A percentile compares a stretch with the other conserved stretches of the same genome.
Conservation (phyloP, 2,329 filamentous ascomycete genomes). For the Phialophora tarda region DNA sequence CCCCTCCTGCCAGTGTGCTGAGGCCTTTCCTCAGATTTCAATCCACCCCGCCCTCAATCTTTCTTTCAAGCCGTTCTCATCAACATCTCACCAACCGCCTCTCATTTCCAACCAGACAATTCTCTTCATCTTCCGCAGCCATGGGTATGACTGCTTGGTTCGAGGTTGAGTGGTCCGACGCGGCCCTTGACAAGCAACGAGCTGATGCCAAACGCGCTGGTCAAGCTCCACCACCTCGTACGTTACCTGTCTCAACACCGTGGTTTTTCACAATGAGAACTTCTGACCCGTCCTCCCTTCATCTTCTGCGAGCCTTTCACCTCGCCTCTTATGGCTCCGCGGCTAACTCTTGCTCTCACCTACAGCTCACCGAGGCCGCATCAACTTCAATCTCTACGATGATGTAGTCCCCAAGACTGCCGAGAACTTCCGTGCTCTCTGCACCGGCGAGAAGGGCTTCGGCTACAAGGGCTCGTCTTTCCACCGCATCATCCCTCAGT, state of each 20-base stretch:
- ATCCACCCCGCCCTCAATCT: constrained; percentile 7
- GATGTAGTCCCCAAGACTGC: constrained; percentile 85
- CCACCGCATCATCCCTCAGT: constrained; percentile 73
- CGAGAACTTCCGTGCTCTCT: constrained; percentile 69
- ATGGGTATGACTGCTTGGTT: constrained; percentile 81
- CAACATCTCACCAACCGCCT: constrained; percentile 11
- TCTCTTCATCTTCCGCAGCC: constrained; percentile 61
- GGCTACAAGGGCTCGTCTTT: constrained; percentile 70
- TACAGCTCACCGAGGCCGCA: constrained; percentile 73
- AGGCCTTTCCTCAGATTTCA: constrained; percentile 6
- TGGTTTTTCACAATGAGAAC: constrained; percentile 18
- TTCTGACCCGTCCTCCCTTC: neutral
- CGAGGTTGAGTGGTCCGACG: constrained; percentile 68
- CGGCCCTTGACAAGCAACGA: constrained; percentile 65
- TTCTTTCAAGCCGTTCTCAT: constrained; percentile 19
- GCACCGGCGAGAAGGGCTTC: constrained; percentile 70
- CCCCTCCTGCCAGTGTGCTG: neutral
- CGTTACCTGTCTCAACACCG: constrained; percentile 8
- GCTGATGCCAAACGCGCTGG: constrained; percentile 48
- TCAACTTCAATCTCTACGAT: constrained; percentile 89
- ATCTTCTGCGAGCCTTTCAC: constrained; percentile 8
- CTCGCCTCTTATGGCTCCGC: neutral
- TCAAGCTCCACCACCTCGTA: constrained; percentile 30
- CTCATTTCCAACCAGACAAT: constrained; percentile 30
- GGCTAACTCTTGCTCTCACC: constrained; percentile 22